Base-by-base conservation (phyloP, 768 basidiomycete species). In the Nidularia pulvinata region DNA sequence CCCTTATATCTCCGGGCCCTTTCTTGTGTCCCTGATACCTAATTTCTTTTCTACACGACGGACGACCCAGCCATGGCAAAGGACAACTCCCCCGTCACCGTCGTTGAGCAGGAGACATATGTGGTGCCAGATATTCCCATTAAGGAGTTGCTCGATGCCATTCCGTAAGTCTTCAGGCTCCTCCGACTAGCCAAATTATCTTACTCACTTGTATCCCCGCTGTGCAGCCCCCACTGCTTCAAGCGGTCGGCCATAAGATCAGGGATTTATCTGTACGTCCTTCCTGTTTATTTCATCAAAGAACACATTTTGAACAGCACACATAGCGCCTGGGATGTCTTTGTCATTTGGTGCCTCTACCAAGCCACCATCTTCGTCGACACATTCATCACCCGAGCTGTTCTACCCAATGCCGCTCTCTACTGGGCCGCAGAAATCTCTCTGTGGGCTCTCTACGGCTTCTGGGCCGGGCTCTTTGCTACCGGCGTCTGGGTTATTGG, bases 191-290 rank as follows among this genome's bases (percentile, higher is more conserved):
- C 35, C 5, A 39, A 9, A 7, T 36, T 46, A 53, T 22, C 61
- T 30, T 30, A 19, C 51, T 50, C 51, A 52, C 54, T n/a, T n/a
- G n/a, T 55, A 34, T 32, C 4, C 13, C 13, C 22, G 9, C 25
- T 48, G 42, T 52, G 32, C 56, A 92, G 91, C 11, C 59, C 88
- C 7, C 93, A 93, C 71, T 98, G 96, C 76, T 93, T 87, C 73
- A 79, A 95, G 76, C 90, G 96, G 55, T 95, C 93, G 0, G 90
- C 93, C 4, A 56, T 95, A 61, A 81, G 78, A 65, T 94, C 93
- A 4, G 86, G 84, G 1, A 54, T 80, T 49, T 94, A 97, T 68
- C 75, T 96, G 91, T 91, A 69, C 55, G 86, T 69, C 30, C 10
- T 25, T 22, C 32, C 13, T 44, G 16, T 49, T 49, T 35, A 46